Base-by-base conservation (phyloP, 108 stramenopile species). In the Nitzschia sp. region DNA sequence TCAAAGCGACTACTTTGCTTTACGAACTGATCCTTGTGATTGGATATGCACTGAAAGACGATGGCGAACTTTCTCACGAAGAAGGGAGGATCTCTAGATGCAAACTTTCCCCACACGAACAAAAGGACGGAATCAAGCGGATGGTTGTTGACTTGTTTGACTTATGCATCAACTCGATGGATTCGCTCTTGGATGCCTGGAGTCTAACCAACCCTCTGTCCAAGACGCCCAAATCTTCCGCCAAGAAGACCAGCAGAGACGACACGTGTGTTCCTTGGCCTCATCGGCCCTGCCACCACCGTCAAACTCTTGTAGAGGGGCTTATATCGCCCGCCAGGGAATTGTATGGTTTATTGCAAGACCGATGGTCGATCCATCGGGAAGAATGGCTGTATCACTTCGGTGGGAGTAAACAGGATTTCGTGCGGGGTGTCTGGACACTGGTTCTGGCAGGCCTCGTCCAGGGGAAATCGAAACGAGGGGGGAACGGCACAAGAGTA, bases 381-480 rank as follows among this genome's bases (percentile, higher is more conserved):
- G 73, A 75, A 34, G 73, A 75, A 32, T 75, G 73, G 73, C 58
- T 60, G n/a, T 48, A 60, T 29, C 41, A 50, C 8, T 75, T 75
- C 54, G 73, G 65, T 31, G 73, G 73, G 0, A 45, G 50, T 2
- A 8, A 27, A 0, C 44, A 64, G 22, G 73, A 75, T 25, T 75
- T 75, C 54, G 34, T 44, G 25, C 53, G 67, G n/a, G 73, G 73
- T 4, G 58, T 75, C 3, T 75, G 73, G 73, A 68, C 57, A 5
- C 53, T 75, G 41, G 54, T 29, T 6, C 15, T 54, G 23, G 33
- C 29, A 4, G 73, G 73, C 38, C 47, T 75, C 53, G 47, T 75
- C 3, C 73, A 61, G 47, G 41, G 41, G n/a, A 72, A 56, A 36
- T 16, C 22, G 3, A 65, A 45, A 35, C 55, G 38, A 3, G 34